These are phyloP conservation scores for Calonectria crousiana DNA, from an alignment of 2,329 filamentous ascomycete genomes.

Conservation along the genomic window DNA sequence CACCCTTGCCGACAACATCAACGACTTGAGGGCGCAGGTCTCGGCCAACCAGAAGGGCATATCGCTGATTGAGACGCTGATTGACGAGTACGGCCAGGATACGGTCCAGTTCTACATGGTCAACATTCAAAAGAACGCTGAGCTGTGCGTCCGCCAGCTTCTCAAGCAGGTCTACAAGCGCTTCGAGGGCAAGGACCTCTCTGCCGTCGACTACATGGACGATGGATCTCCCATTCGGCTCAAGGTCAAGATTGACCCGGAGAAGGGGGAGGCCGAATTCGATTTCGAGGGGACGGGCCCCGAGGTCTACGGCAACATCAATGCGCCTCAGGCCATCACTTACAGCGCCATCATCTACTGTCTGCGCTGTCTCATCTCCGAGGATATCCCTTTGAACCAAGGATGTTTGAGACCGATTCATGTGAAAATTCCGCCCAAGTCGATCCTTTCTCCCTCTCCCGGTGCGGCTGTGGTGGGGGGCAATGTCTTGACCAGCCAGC, in stretches of 20 bases:
- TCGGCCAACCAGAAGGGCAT: constrained; percentile 90
- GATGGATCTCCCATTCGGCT: constrained; percentile 83
- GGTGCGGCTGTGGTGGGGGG: constrained; percentile 85
- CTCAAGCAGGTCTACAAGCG: constrained; percentile 77
- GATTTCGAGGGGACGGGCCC: constrained; percentile 85
- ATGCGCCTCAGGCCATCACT: constrained; percentile 85
- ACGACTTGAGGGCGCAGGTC: constrained; percentile 85
- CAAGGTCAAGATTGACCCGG: constrained; percentile 79
- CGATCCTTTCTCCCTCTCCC: constrained; percentile 80
- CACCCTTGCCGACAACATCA: constrained; percentile 84
- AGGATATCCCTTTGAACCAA: constrained; percentile 88
- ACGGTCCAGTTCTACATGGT: constrained; percentile 89
- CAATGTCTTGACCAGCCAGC: constrained; percentile 71
- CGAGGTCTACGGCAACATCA: constrained; percentile 84
- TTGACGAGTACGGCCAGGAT: constrained; percentile 81
- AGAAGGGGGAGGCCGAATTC: constrained; percentile 82
- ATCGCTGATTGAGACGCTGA: constrained; percentile 80
- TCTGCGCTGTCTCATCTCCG: constrained; percentile 80
- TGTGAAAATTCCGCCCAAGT: constrained; percentile 79
- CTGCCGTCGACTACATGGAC: constrained; percentile 85
- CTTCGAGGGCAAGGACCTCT: constrained; percentile 78
- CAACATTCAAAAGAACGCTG: constrained; percentile 83
- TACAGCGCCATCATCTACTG: constrained; percentile 92
- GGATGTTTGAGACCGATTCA: constrained; percentile 82
- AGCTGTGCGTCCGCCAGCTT: constrained; percentile 78